Percentiles rank a stretch among this genome's conserved stretches.
These are phyloP conservation scores for Lodderomyces metapsilosis DNA, from an alignment of 1,139 yeast genomes.

Conservation along the genomic window DNA sequence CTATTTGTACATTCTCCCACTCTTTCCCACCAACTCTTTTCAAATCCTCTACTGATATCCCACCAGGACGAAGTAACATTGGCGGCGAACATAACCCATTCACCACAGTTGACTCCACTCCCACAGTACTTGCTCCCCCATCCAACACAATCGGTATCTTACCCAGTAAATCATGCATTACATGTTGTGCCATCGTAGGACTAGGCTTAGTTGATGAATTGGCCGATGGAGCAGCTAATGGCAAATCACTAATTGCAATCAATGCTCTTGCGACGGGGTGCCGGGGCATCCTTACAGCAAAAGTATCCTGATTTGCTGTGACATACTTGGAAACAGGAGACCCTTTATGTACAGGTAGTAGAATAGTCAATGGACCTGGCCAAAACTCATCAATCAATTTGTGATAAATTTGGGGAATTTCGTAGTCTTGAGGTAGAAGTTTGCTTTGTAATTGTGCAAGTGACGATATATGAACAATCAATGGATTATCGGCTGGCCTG, in stretches of 20 bases:
- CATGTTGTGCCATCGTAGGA: slow-evolving; percentile 87
- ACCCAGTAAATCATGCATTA: slow-evolving; percentile 71
- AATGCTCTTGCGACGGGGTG: slow-evolving; percentile 90
- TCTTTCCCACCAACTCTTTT: slow-evolving; percentile 54
- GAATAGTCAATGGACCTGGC: slow-evolving; percentile 95
- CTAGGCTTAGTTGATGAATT: slow-evolving; percentile 95
- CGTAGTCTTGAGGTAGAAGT: slow-evolving; percentile 43
- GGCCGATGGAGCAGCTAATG: slow-evolving; percentile 97
- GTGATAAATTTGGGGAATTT: slow-evolving; percentile 64
- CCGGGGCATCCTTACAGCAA: slow-evolving; percentile 86
- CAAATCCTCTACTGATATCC: slow-evolving; percentile 78
- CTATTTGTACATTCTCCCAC: slow-evolving; percentile 67
- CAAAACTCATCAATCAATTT: slow-evolving; percentile 68
- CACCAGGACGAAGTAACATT: slow-evolving; percentile 89
- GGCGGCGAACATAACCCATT: slow-evolving; percentile 89
- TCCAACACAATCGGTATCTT: slow-evolving; percentile 84
- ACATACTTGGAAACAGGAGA: slow-evolving; percentile 68
- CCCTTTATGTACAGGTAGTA: slow-evolving; percentile 52
- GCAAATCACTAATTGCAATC: slow-evolving; percentile 81
- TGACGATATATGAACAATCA: slow-evolving; percentile 86
- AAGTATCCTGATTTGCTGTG: slow-evolving; percentile 84
- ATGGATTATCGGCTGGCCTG: slow-evolving; percentile 92
- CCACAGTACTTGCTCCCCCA: slow-evolving; percentile 89
- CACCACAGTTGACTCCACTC: slow-evolving; percentile 90
- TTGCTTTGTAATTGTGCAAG: slow-evolving; percentile 63